These are phyloP conservation scores for Corymbia calophylla DNA, from an alignment of 441 rosid genomes.

Conservation along the genomic window DNA sequence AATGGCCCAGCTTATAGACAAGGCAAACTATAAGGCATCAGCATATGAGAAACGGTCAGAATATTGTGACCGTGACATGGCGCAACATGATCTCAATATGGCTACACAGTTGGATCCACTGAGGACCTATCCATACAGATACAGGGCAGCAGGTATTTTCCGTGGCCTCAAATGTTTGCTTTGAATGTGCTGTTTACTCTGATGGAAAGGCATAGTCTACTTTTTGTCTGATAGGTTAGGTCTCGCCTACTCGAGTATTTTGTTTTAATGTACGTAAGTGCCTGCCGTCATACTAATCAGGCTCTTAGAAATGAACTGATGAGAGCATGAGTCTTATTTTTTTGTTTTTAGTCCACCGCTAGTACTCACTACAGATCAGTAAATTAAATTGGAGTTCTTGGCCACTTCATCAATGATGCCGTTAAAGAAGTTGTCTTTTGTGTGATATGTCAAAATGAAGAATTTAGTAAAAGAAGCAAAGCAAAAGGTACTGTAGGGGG, in stretches of 20 bases:
- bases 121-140: slow-evolving; percentile 94
- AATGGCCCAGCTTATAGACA: slow-evolving; percentile 92
- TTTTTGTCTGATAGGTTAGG: background rate
- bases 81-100: slow-evolving; percentile 77
- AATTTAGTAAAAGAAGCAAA: background rate
- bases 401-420: background rate
- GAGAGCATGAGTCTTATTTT: background rate
- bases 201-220: background rate
- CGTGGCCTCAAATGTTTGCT: slow-evolving; percentile 7
- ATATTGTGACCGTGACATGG: slow-evolving; percentile 91
- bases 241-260: background rate
- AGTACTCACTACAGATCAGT: background rate
- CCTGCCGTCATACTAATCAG: background rate
- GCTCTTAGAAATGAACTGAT: background rate
- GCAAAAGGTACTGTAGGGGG: background rate
- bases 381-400: background rate
- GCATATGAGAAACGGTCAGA: slow-evolving; percentile 96
- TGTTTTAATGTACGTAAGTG: background rate
- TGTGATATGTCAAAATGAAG: background rate
- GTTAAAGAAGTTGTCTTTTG: background rate
- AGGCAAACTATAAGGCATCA: slow-evolving; percentile 85
- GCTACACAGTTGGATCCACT: slow-evolving; percentile 86
- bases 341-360: background rate
- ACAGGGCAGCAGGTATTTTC: slow-evolving; percentile 85
- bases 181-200: background rate